A percentile compares a stretch with the other conserved stretches of the same genome.
Conservation (phyloP, 208 protist genomes). For the Trypanosoma lewisi region DNA sequence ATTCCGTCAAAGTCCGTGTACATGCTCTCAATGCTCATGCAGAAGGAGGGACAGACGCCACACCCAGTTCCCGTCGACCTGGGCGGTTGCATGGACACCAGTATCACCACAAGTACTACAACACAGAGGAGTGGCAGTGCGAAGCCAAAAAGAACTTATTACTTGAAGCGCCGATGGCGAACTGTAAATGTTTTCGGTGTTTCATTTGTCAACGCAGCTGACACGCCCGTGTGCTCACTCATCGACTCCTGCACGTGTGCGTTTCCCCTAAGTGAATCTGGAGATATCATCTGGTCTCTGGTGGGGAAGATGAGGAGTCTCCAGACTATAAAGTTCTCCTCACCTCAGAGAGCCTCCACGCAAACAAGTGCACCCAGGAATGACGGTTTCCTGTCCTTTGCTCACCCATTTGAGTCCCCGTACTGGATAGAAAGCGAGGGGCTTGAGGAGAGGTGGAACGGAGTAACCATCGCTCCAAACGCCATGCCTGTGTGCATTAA, state of each 20-base stretch:
- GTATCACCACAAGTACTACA: not conserved
- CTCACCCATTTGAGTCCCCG: constrained; percentile 28
- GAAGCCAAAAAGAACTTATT: not conserved
- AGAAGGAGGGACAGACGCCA: not conserved
- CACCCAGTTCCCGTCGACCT: not conserved
- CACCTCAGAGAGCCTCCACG: not conserved
- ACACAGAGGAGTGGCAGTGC: not conserved
- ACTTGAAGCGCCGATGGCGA: constrained; percentile 3
- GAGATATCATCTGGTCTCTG: constrained; percentile 15
- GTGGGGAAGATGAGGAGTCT: not conserved
- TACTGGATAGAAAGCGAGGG: constrained; percentile 30
- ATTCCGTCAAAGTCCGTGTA: not conserved
- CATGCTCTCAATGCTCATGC: not conserved
- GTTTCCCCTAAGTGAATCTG: constrained; percentile 44
- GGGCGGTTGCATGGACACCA: no score
- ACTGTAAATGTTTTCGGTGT: constrained; percentile 29
- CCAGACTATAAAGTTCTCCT: not conserved
- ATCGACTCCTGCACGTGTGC: constrained; percentile 45
- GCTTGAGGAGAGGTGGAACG: constrained; percentile 29
- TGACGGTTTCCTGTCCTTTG: not conserved
- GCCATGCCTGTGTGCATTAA: constrained; percentile 13
- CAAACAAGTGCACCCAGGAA: no score
- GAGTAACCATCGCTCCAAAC: constrained; percentile 11
- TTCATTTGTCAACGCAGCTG: constrained; percentile 33
- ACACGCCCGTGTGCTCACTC: constrained; percentile 32